Percentiles rank a stretch among this genome's conserved stretches.
Conservation (phyloP, 2,329 filamentous ascomycete species). For the Colletotrichum musae region DNA sequence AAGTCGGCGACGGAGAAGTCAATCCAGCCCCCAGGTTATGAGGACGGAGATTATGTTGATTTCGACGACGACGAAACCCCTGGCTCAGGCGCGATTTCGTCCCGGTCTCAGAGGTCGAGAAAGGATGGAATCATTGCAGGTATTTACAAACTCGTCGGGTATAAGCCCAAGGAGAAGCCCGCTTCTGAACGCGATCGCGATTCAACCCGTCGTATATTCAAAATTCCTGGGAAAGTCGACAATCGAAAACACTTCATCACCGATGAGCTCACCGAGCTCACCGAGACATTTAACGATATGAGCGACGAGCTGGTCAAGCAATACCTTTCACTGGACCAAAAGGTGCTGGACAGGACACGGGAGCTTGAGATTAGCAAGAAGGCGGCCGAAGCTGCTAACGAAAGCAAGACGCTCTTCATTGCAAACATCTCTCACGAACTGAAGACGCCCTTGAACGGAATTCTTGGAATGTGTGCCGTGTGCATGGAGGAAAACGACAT, state of each 20-base stretch:
- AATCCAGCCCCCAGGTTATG: slow-evolving; percentile 75
- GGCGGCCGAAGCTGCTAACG: slow-evolving; percentile 93
- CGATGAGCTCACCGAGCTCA: slow-evolving; percentile 89
- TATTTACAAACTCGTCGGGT: slow-evolving; percentile 41
- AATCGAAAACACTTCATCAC: slow-evolving; percentile 82
- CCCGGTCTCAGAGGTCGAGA: slow-evolving; percentile 58
- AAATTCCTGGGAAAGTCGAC: slow-evolving; percentile 87
- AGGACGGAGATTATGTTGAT: slow-evolving; percentile 58
- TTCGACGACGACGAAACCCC: slow-evolving; percentile 63
- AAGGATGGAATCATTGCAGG: slow-evolving; percentile 49
- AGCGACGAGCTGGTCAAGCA: slow-evolving; percentile 90
- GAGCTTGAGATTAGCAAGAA: slow-evolving; percentile 92
- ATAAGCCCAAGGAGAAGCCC: slow-evolving; percentile 43
- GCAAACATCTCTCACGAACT: slow-evolving; percentile 92
- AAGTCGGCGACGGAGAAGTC: slow-evolving; percentile 83
- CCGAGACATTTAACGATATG: slow-evolving; percentile 92
- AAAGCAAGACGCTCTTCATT: slow-evolving; percentile 97
- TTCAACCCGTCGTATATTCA: slow-evolving; percentile 73
- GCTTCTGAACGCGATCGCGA: slow-evolving; percentile 54
- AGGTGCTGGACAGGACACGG: slow-evolving; percentile 85
- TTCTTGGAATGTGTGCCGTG: slow-evolving; percentile 92
- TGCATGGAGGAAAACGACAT: slow-evolving; percentile 93
- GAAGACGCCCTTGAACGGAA: slow-evolving; percentile 95
- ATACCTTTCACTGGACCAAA: slow-evolving; percentile 86
- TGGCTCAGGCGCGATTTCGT: slow-evolving; percentile 54